phyloP scores from a whole-genome alignment of 2,329 filamentous ascomycete species.

The Aurifilum marmelostoma region DNA sequence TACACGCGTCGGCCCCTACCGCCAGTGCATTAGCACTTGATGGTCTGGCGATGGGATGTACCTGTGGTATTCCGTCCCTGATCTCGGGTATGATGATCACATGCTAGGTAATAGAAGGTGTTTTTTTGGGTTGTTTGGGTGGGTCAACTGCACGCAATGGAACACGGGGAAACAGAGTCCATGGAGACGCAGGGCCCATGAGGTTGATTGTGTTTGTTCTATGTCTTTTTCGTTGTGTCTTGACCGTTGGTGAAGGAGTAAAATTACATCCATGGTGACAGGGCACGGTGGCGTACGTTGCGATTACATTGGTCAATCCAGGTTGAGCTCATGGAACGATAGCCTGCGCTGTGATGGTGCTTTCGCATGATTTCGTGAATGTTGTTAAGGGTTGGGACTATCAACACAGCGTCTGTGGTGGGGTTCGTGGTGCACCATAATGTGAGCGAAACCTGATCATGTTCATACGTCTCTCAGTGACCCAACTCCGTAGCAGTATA shows the following conservation, averaged over 20 bases:
- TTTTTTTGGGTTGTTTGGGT: constrained; percentile 12
- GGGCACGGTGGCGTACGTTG: constrained; percentile 25
- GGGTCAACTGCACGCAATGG: constrained; percentile 21
- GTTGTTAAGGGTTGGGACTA: background rate
- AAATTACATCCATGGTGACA: constrained; percentile 11
- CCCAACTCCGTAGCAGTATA: background rate
- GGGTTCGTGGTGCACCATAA: background rate
- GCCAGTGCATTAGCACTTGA: constrained; percentile 10
- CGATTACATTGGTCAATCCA: constrained; percentile 29
- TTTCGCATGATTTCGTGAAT: background rate
- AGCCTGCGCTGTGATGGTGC: background rate
- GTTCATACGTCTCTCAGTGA: background rate
- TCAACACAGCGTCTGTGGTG: background rate
- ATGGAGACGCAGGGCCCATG: constrained; percentile 11
- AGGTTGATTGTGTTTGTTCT: constrained; percentile 22
- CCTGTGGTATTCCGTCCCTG: background rate
- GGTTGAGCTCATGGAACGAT: background rate
- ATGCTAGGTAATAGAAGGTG: constrained; percentile 19
- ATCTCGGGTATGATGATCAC: constrained; percentile 16
- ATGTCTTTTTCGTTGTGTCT: constrained; percentile 3
- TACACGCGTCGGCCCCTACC: background rate
- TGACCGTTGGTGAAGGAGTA: constrained; percentile 20
- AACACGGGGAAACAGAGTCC: constrained; percentile 17
- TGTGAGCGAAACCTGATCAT: background rate
- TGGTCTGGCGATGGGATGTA: constrained; percentile 6